Evolutionary conservation across 208 protist species (phyloP), one percentile per base, ranked within the genome.

Genomic region (Borovskyia barvae): DNA sequence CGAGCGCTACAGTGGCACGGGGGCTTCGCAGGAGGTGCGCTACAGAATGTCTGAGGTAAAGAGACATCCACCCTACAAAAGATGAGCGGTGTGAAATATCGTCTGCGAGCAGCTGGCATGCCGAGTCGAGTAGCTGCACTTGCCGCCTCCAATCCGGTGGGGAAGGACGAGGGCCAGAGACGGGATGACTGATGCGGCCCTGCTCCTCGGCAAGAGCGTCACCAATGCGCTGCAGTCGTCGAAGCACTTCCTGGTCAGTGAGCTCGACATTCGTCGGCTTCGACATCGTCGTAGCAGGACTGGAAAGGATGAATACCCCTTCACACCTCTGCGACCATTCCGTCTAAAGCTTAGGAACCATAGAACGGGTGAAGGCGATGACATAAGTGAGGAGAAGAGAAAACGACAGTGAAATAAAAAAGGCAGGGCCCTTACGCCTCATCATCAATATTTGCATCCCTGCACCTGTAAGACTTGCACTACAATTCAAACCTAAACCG

Each of bases 11-110:
- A 8, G 35, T 46, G 0, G 72, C 43, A 19, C 82, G 82, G 17
- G 40, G 35, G 61, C 88, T 82, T 35, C 67, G 67, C 60, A 90
- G 49, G 26, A 75, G 63, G 14, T 46, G 17, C 11, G 72, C 59
- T 0, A 91, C 60, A 14, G 75, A 50, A 17, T 77, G 62, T 48
- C 75, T 80, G 12, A 87, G 25, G 36, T 54, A 82, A n/a, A 72
- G 64, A 22, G 79, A 70, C 47, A 83, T 63, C 39, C 67, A 49
- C 2, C 64, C 68, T 4, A 72, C 42, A 57, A 84, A 84, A 20
- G 56, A 52, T 0, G 52, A 37, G 9, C 55, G 64, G 5, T 29
- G 37, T 2, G 75, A 69, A 2, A 84, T 51, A 50, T 74, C 75
- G 5, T 45, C 66, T 1, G 54, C 30, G 14, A 75, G 52, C 29